Evolutionary conservation across 1,139 yeast species (phyloP), one percentile per base, ranked within the genome.

Genomic region (Scheffersomyces titani): DNA sequence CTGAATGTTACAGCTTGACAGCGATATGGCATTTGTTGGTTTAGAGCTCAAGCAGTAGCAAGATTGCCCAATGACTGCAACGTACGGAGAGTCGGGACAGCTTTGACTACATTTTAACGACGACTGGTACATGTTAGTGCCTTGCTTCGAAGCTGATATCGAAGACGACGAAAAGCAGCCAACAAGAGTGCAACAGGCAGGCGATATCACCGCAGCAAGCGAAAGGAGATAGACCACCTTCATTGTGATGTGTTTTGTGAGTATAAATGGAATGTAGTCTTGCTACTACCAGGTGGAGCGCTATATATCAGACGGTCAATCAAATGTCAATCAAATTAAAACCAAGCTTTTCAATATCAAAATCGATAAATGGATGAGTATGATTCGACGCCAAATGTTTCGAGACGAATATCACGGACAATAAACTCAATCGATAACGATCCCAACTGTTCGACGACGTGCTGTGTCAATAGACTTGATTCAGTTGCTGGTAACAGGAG

Each of bases 1-100:
- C 1, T 63, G 55, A 1, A 65, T 65, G 59, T 70, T 64, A 73
- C 94, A 89, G 40, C 61, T 56, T 9, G 75, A 58, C n/a, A 65
- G 54, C 49, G 54, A 36, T 30, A 56, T 48, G 19, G 72, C 61
- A 1, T 77, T 61, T 18, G 73, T 19, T 1, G 97, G 96, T 19
- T 78, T 66, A 0, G 74, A 61, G 59, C 74, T 67, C 59, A 93
- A 90, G 71, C 97, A 91, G 66, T 77, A 84, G 72, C 97, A 91
- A 20, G 74, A 71, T 54, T 75, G 68, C 49, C 80, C 67, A 19
- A 74, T 72, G 51, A 88, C 64, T 6, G 94, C 97, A 64, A 86
- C 81, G 64, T 84, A 88, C 3, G 85, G 73, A 57, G 74, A 78
- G 24, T 73, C 70, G 4, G 81, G 70, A 70, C 93, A 88, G 51